These are phyloP conservation scores for Astraeus odoratus DNA, from an alignment of 768 basidiomycete genomes.

Conservation along the genomic window DNA sequence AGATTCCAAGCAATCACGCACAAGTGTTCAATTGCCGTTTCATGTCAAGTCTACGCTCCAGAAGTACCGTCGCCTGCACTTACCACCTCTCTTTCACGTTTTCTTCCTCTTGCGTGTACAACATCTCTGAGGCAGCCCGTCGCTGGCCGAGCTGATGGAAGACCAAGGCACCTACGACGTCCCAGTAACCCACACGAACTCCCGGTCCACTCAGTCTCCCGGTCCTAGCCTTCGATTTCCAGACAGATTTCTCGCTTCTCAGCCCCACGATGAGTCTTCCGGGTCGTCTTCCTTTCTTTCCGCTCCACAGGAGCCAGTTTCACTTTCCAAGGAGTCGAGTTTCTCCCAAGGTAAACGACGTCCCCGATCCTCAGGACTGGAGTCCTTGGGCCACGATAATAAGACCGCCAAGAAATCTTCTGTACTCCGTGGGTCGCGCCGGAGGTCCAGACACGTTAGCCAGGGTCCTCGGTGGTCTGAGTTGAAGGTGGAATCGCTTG, in stretches of 20 bases:
- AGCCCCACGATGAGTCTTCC: constrained; percentile 22
- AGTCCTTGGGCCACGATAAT: constrained; percentile 10
- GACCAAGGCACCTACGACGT: background rate
- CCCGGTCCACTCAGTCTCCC: constrained; percentile 12
- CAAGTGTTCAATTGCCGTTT: too few relatives aligned
- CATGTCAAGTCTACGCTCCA: too few relatives aligned
- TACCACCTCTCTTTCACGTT: too few relatives aligned
- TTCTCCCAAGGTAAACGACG: background rate
- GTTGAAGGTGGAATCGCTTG: constrained; percentile 20
- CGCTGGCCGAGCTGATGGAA: background rate
- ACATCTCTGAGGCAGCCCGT: background rate
- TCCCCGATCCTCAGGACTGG: constrained; percentile 14
- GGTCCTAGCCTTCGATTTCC: constrained; percentile 34
- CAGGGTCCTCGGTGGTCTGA: constrained; percentile 15
- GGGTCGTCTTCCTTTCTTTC: constrained; percentile 26
- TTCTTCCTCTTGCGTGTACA: too few relatives aligned
- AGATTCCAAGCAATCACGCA: too few relatives aligned
- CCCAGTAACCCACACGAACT: constrained; percentile 4
- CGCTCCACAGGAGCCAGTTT: constrained; percentile 10
- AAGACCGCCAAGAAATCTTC: constrained; percentile 12
- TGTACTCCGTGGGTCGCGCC: constrained; percentile 12
- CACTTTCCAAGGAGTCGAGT: constrained; percentile 8
- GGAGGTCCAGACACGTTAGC: constrained; percentile 11
- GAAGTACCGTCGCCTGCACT: too few relatives aligned
- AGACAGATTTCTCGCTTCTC: constrained; percentile 21